Base-by-base conservation (phyloP, 805 yeast species). In the Kregervanrija pseudodelftensis region DNA sequence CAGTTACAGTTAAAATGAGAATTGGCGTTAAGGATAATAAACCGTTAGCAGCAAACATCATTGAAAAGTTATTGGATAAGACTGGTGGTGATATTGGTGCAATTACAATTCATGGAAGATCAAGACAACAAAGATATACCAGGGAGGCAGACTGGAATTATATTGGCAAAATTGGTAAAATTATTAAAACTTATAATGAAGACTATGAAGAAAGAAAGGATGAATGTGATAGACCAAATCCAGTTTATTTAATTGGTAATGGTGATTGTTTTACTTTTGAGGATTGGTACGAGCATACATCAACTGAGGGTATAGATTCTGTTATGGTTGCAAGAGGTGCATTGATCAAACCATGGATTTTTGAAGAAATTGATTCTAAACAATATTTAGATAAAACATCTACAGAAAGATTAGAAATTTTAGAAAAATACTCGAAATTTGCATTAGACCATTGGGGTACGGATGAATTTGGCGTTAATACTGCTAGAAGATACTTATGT, bases 311-410 rank as follows among this genome's bases (percentile, higher is more conserved):
- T 16, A 80, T 91, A 46, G 99, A 93, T 66, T 80, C 93, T 30
- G 95, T 89, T 13, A 93, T 95, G 97, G 87, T 93, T 44, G 99
- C 98, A 3, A 77, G 99, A 58, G 99, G 98, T 45, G 98, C 98
- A 2, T 74, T 93, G 52, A 90, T 93, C 61, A 93, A 93, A 66
- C 99, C 99, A 33, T 93, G 99, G 99, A 86, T 93, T 42, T 93
- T 91, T 55, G 97, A 93, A 68, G 99, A 93, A 66, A 77, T 93
- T 45, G 95, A 91, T 47, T 72, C 91, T 7, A 79, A 81, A 56
- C 98, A 93, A 64, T 81, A 88, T 62, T 66, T 93, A 50, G 99
- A 93, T 64, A 93, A 91, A 67, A 72, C 87, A 2, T 82, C 96
- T n/a, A 70, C 82, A 15, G 97, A 93, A 66, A 77, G 99, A 63